A percentile compares a stretch with the other conserved stretches of the same genome.
phyloP scores from a whole-genome alignment of 75 land plant genomes.

The Adiantum capillusveneris region DNA sequence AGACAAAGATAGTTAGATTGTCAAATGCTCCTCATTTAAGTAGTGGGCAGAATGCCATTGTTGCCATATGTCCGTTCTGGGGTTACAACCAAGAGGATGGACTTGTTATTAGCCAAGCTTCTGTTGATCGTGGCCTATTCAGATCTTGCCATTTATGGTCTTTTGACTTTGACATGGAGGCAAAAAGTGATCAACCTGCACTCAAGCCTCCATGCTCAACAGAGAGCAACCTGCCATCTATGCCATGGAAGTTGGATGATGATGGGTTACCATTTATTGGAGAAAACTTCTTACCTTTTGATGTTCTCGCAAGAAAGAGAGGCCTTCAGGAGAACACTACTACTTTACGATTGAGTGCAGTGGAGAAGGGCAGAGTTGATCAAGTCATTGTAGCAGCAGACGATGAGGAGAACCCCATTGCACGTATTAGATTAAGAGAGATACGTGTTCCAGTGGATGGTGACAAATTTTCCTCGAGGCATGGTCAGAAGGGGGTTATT shows the following conservation, averaged over 20 bases:
- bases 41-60: conserved; percentile 89
- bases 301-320: conserved; percentile 70
- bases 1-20: conserved; percentile 37
- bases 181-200: background rate
- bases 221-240: background rate
- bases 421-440: conserved; percentile 66
- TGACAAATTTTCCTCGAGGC: conserved; percentile 91
- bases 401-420: conserved; percentile 80
- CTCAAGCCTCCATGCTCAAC: background rate
- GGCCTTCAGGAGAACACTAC: conserved; percentile 47
- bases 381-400: conserved; percentile 72
- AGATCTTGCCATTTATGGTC: conserved; percentile 71
- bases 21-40: conserved; percentile 38
- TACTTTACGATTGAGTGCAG: conserved; percentile 52
- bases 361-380: conserved; percentile 81
- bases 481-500: conserved; percentile 95
- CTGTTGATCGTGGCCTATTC: conserved; percentile 86
- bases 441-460: conserved; percentile 60
- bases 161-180: conserved; percentile 40
- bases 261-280: conserved; percentile 85
- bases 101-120: conserved; percentile 65
- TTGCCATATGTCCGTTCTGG: conserved; percentile 67
- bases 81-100: conserved; percentile 99
- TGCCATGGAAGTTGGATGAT: conserved; percentile 52
- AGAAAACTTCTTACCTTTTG: conserved; percentile 48